Base-by-base conservation (phyloP, 768 basidiomycete species). In the Suillus discolor region DNA sequence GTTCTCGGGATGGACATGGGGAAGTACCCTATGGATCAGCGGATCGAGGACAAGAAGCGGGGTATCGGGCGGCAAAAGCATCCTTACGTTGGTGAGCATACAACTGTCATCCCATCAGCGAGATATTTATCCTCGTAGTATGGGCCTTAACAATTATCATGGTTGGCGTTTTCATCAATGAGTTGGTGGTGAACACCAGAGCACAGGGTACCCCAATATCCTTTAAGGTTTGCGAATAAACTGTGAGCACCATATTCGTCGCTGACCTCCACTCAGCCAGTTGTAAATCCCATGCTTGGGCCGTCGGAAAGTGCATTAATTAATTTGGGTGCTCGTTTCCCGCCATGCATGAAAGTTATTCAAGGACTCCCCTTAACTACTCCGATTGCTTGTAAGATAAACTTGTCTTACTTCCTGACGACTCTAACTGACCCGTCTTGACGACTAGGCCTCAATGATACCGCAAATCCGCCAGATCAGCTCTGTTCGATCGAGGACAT, bases 241-340 rank as follows among this genome's bases (percentile, higher is more conserved):
- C 45, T 34, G 64, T 60, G 16, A 13, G 45, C 41, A 39, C 12
- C 15, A 9, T 7, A 11, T 51, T 36, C 9, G 18, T 11, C 62
- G 54, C 67, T 75, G 61, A 74, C 23, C 20, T 25, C 38, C 59
- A 5, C 57, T 23, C 65, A 94, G 90, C 93, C 93, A 25, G 83
- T 85, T 4, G 86, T 95, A 62, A 97, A 96, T 71, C 89, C 89
- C 5, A 94, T 97, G 93, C 82, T 99, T 20, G 97, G 97, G 3
- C 97, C 97, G 4, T 91, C 93, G 0, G 86, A 84, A 57, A 89
- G 89, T 55, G 94, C 90, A 2, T 80, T 99, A 16, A 93, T 98
- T 65, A 87, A 91, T 71, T 80, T 94, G 61, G 96, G 96, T 3
- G 95, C 97, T 28, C 91, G 97, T 34, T 97, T 96, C 73, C 92